Evolutionary conservation across 2,329 filamentous ascomycete genomes (phyloP).

Genomic region (Colletotrichum sp.): DNA sequence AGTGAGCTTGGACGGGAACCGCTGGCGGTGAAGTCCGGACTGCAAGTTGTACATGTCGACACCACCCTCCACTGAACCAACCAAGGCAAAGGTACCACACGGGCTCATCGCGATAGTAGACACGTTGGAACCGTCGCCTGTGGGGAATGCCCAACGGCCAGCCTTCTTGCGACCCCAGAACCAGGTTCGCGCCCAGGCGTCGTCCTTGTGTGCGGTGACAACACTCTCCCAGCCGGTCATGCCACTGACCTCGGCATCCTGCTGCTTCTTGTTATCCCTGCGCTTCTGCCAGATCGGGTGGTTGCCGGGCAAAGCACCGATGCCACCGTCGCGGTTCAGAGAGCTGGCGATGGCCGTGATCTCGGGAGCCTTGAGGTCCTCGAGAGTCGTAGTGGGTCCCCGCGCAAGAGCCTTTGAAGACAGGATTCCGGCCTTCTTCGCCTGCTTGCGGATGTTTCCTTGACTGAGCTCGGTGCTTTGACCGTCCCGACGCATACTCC

Average conservation of each 20-base stretch:
- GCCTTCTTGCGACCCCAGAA: slow-evolving; percentile 96
- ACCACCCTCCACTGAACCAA: slow-evolving; percentile 82
- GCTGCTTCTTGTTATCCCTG: slow-evolving; percentile 63
- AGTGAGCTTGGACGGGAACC: slow-evolving; percentile 81
- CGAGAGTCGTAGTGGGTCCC: slow-evolving; percentile 68
- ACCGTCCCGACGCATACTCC: slow-evolving; percentile 92
- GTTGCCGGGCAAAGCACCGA: slow-evolving; percentile 81
- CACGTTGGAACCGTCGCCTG: slow-evolving; percentile 82
- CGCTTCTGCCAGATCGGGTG: slow-evolving; percentile 85
- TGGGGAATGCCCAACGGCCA: slow-evolving; percentile 91
- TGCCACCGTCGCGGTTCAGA: slow-evolving; percentile 92
- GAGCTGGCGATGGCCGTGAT: slow-evolving; percentile 92
- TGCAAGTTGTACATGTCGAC: slow-evolving; percentile 98
- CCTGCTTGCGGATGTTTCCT: slow-evolving; percentile 84
- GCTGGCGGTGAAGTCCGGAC: slow-evolving; percentile 85
- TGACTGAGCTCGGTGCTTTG: slow-evolving; percentile 95
- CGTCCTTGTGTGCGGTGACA: slow-evolving; percentile 87
- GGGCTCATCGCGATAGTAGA: slow-evolving; percentile 86
- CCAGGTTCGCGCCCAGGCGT: slow-evolving; percentile 90
- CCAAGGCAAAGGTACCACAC: slow-evolving; percentile 90
- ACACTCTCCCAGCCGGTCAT: slow-evolving; percentile 97
- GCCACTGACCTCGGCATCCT: slow-evolving; percentile 73
- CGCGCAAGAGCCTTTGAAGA: slow-evolving; percentile 60
- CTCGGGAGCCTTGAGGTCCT: slow-evolving; percentile 85
- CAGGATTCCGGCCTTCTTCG: slow-evolving; percentile 83